Evolutionary conservation across 2,329 filamentous ascomycete species (phyloP), one percentile per base, ranked within the genome.

Genomic region (Aspergillus vadensis): DNA sequence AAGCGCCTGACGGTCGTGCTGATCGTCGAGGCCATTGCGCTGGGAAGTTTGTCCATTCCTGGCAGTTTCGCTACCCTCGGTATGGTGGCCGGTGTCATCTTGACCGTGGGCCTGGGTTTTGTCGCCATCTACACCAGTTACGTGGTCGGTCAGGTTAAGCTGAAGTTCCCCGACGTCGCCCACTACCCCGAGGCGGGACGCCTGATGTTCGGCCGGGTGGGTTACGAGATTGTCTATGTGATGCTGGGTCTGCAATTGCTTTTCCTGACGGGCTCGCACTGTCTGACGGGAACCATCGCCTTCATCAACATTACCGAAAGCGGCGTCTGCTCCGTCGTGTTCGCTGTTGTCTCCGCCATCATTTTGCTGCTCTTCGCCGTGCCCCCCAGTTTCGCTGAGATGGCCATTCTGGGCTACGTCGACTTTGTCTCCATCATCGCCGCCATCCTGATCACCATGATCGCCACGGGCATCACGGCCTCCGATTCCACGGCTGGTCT

Each of bases 1-100:
- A 81, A 82, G 67, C 77, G 79, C 21, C 71, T 82, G 39, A 82
- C 80, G 1, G 71, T 82, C 19, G 79, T 81, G 58, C 70, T 83
- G 57, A 81, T 83, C 55, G 81, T 82, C 57, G 81, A 83, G 65
- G 80, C 81, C 30, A 81, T 82, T 61, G 79, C 80, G 7, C 74
- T 83, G 25, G 81, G 80, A 41, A 78, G 75, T 39, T 71, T 81
- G 60, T 80, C 79, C 55, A 72, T 81, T 25, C 79, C 81, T 7
- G 76, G 73, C 47, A 77, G 79, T 27, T 81, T 81, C 55, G 79
- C 79, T 2, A 79, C 72, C 7, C 69, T 81, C 4, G 80, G 80
- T 38, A 80, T 81, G 77, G 74, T 81, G 7, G 74, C 76, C 4
- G 80, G 80, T 58, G 74, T 81, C 39, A 76, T 82, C 63, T 69